Percentiles rank a stretch among this genome's conserved stretches.
These are phyloP conservation scores for Ganoderma lingzhi DNA, from an alignment of 1,284 basidiomycete genomes.

Conservation along the genomic window DNA sequence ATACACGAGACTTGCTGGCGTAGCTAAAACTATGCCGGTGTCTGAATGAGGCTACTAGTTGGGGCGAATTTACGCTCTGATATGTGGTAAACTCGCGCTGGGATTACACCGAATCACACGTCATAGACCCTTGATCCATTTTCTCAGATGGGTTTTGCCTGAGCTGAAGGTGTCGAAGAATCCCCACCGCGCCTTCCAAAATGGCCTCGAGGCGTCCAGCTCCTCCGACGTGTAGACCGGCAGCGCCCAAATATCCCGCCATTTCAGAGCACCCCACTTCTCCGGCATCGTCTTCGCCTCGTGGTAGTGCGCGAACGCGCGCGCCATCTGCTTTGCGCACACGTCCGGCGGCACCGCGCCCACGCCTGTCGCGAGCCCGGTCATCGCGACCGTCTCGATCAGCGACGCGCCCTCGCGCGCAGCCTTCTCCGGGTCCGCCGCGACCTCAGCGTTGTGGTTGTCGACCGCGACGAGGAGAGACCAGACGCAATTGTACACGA, in stretches of 20 bases:
- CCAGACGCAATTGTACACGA: slow-evolving; percentile 44
- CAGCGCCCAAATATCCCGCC: slow-evolving; percentile 20
- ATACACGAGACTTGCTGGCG: too few relatives aligned
- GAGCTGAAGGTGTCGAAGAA: too few relatives aligned
- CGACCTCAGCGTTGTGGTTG: slow-evolving; percentile 26
- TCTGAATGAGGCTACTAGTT: too few relatives aligned
- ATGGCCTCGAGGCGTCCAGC: neutral
- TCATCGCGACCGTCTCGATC: slow-evolving; percentile 31
- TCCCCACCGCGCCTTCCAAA: too few relatives aligned
- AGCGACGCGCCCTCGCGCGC: neutral
- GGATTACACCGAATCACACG: too few relatives aligned
- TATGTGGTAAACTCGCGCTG: too few relatives aligned
- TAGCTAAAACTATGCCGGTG: too few relatives aligned
- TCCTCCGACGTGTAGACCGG: neutral
- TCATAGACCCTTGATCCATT: too few relatives aligned
- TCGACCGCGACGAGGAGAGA: slow-evolving; percentile 36
- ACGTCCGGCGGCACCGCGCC: slow-evolving; percentile 23
- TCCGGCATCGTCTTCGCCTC: slow-evolving; percentile 23
- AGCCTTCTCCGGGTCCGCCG: neutral
- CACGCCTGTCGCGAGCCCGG: slow-evolving; percentile 34
- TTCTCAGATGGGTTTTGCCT: too few relatives aligned
- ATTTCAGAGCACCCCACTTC: slow-evolving; percentile 26
- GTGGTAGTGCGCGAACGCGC: slow-evolving; percentile 28
- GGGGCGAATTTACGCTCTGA: too few relatives aligned
- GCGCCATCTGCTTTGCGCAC: slow-evolving; percentile 35